Conservation (phyloP, 495 filamentous ascomycete species). For the Penicillium flavigenum region DNA sequence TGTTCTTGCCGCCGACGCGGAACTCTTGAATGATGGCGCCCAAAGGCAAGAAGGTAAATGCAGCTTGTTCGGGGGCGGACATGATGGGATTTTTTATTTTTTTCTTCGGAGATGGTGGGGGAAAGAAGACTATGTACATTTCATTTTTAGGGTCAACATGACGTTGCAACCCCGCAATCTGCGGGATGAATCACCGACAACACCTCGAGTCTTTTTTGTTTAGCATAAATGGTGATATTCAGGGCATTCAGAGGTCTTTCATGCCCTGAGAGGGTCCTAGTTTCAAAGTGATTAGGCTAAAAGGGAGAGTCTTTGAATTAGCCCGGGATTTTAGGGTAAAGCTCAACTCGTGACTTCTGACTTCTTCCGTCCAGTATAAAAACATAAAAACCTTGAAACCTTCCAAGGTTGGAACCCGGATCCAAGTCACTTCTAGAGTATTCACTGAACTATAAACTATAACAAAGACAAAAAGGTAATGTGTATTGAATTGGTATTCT, state of each 20-base stretch:
- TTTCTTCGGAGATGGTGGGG: not conserved
- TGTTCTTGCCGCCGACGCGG: constrained; percentile 70
- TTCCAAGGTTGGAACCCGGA: no score
- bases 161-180: constrained; percentile 31
- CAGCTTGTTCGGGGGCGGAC: constrained; percentile 31
- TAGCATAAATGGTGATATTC: constrained; percentile 12
- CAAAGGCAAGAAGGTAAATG: constrained; percentile 70
- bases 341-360: not conserved
- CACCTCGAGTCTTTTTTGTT: constrained; percentile 1
- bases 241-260: not conserved
- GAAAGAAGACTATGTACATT: constrained; percentile 2
- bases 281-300: constrained; percentile 11
- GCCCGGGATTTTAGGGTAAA: constrained; percentile 2
- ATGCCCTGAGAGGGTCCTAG: not conserved
- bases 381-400: not conserved
- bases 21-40: constrained; percentile 90
- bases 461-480: not conserved
- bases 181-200: constrained; percentile 18
- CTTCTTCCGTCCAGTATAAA: no score
- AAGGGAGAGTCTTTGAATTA: not conserved
- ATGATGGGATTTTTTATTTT: constrained; percentile 11
- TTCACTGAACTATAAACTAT: not conserved
- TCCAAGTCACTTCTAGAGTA: not conserved
- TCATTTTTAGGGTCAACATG: constrained; percentile 17
- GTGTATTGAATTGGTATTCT: not conserved